These are phyloP conservation scores for Polychaeton citri DNA, from an alignment of 2,329 filamentous ascomycete species.

Conservation along the genomic window DNA sequence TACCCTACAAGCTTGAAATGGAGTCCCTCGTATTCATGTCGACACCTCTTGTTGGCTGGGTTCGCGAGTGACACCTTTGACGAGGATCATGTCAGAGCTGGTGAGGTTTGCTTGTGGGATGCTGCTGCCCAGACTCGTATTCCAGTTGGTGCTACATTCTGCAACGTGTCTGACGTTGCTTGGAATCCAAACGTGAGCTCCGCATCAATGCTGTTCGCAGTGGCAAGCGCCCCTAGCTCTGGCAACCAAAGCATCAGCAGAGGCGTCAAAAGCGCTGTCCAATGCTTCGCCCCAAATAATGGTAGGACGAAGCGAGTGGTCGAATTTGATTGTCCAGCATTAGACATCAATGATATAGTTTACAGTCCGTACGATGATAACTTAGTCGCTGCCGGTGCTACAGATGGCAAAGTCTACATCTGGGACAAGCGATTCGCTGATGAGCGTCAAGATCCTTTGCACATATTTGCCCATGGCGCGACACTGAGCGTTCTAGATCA, in stretches of 20 bases:
- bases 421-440: constrained; percentile 40
- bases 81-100: constrained; percentile 27
- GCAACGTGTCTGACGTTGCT: constrained; percentile 44
- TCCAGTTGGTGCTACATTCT: constrained; percentile 32
- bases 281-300: constrained; percentile 35
- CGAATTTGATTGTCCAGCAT: constrained; percentile 43
- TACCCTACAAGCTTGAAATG: constrained; percentile 35
- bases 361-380: constrained; percentile 32
- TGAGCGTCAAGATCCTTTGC: constrained; percentile 30
- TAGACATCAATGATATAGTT: constrained; percentile 48
- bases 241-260: constrained; percentile 24
- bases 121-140: constrained; percentile 28
- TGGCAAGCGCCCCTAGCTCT: constrained; percentile 32
- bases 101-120: constrained; percentile 43
- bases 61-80: constrained; percentile 30
- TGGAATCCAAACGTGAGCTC: constrained; percentile 38
- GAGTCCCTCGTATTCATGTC: constrained; percentile 26
- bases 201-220: constrained; percentile 34
- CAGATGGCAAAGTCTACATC: constrained; percentile 45
- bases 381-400: constrained; percentile 46
- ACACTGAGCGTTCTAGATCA: constrained; percentile 37
- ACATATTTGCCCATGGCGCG: constrained; percentile 36
- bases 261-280: constrained; percentile 36
- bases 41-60: constrained; percentile 39
- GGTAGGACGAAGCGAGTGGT: constrained; percentile 22